Conservation (phyloP, 2,329 filamentous ascomycete genomes). For the Diaporthe destruens region DNA sequence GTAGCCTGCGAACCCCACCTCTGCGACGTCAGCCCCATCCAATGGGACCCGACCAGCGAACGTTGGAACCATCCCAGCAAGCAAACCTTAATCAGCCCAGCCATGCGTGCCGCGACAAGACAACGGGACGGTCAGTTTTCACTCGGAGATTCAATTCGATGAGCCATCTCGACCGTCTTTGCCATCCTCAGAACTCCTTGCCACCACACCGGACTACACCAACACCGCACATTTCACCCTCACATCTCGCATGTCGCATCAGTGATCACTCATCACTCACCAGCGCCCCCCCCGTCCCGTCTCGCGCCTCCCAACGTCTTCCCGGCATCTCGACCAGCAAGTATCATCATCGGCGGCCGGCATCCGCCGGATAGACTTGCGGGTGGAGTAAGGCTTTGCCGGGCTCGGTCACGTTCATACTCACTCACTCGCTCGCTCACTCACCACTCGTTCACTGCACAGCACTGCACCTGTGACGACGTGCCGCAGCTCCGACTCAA, state of each 20-base stretch:
- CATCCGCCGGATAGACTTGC: background rate
- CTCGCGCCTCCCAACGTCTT: background rate
- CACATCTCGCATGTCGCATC: background rate
- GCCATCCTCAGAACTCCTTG: background rate
- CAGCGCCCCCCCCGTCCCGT: background rate
- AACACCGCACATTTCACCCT: too few relatives aligned
- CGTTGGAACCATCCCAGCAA: constrained; percentile 12
- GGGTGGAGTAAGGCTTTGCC: constrained; percentile 13
- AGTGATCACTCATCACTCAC: background rate
- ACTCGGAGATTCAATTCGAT: background rate
- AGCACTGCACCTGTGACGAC: constrained; percentile 2
- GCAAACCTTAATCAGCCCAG: constrained; percentile 31
- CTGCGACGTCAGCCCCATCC: constrained; percentile 25
- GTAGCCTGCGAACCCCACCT: constrained; percentile 24
- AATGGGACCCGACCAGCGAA: constrained; percentile 22
- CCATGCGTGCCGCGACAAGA: constrained; percentile 14
- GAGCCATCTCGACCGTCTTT: background rate
- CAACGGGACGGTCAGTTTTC: constrained; percentile 5
- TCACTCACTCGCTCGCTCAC: background rate
- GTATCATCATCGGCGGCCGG: background rate
- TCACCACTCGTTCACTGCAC: background rate
- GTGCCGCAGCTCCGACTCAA: constrained; percentile 4
- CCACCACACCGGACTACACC: background rate
- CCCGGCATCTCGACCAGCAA: background rate
- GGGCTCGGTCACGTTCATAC: background rate